Percentiles rank a stretch among this genome's conserved stretches.
Conservation (phyloP, 2,329 filamentous ascomycete species). For the Juglanconis sp. region DNA sequence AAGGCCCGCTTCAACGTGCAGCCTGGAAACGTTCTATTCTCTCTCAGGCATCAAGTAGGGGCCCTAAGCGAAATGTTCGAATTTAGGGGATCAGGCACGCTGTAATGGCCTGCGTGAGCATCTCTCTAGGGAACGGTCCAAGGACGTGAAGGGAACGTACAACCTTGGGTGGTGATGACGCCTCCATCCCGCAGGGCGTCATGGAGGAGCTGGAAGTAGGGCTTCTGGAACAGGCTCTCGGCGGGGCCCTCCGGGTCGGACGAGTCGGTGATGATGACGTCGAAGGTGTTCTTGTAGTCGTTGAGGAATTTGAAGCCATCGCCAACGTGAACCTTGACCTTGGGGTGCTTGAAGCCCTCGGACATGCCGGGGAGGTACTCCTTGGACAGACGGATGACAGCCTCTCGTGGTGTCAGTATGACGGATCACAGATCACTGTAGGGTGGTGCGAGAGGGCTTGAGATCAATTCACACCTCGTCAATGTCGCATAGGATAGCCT, state of each 20-base stretch:
- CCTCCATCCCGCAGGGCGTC: conserved; percentile 90
- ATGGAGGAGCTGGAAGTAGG: conserved; percentile 93
- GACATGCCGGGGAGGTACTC: conserved; percentile 95
- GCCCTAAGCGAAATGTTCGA: conserved; percentile 14
- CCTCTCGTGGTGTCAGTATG: conserved; percentile 42
- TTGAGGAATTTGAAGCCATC: conserved; percentile 99
- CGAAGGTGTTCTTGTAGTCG: conserved; percentile 95
- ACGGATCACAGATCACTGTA: background rate
- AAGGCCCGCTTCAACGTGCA: conserved; percentile 6
- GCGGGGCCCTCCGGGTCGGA: conserved; percentile 96
- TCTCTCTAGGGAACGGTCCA: conserved; percentile 24
- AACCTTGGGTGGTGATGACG: conserved; percentile 99
- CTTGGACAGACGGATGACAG: conserved; percentile 97
- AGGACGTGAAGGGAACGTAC: conserved; percentile 74
- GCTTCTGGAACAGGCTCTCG: conserved; percentile 96
- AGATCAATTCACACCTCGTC: conserved; percentile 69
- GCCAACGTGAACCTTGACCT: conserved; percentile 86
- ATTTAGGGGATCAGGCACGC: conserved; percentile 28
- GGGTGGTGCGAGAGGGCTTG: conserved; percentile 1
- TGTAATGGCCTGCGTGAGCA: conserved; percentile 26
- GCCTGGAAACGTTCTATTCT: background rate
- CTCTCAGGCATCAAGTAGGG: background rate
- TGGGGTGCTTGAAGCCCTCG: conserved; percentile 88
- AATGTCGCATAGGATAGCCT: conserved; percentile 96
- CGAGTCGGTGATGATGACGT: conserved; percentile 99